phyloP scores from a whole-genome alignment of 2,329 filamentous ascomycete species.

The Colletotrichum sp. region DNA sequence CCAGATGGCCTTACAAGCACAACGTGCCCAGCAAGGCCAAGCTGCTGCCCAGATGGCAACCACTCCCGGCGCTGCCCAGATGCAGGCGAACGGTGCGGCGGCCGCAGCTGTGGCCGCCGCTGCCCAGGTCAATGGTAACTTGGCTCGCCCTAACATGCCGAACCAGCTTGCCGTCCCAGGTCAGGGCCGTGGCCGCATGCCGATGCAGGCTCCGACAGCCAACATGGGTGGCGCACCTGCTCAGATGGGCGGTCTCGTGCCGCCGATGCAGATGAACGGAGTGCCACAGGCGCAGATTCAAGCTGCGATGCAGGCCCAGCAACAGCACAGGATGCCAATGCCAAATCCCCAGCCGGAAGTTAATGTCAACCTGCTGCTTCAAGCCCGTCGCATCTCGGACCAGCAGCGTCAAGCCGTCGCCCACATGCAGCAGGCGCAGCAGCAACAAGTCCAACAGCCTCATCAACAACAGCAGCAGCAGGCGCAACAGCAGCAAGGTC shows the following conservation, averaged over 20 bases:
- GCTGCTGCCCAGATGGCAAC: conserved; percentile 47
- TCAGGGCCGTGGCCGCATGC: conserved; percentile 56
- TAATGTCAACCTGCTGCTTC: conserved; percentile 62
- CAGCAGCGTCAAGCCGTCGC: conserved; percentile 59
- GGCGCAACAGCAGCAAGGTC: conserved; percentile 41
- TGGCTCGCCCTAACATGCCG: conserved; percentile 45
- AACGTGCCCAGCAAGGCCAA: conserved; percentile 47
- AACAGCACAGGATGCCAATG: conserved; percentile 65
- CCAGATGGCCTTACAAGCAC: conserved; percentile 47
- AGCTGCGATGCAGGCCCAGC: conserved; percentile 49
- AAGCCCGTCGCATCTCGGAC: conserved; percentile 71
- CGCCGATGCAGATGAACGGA: conserved; percentile 65
- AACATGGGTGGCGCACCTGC: conserved; percentile 52
- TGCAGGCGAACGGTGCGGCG: conserved; percentile 28
- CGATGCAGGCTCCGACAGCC: conserved; percentile 58
- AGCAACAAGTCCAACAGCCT: conserved; percentile 48
- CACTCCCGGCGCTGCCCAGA: conserved; percentile 34
- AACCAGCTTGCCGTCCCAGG: conserved; percentile 50
- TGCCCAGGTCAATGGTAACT: conserved; percentile 28
- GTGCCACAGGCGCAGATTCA: conserved; percentile 76
- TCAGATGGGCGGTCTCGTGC: conserved; percentile 58
- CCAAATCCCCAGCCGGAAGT: conserved; percentile 54
- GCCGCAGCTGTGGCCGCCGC: conserved; percentile 13
- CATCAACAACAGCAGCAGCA: conserved; percentile 54
- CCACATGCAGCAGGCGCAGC: conserved; percentile 43